Evolutionary conservation across 768 basidiomycete genomes (phyloP).

Genomic region (Calvatia gigantea): DNA sequence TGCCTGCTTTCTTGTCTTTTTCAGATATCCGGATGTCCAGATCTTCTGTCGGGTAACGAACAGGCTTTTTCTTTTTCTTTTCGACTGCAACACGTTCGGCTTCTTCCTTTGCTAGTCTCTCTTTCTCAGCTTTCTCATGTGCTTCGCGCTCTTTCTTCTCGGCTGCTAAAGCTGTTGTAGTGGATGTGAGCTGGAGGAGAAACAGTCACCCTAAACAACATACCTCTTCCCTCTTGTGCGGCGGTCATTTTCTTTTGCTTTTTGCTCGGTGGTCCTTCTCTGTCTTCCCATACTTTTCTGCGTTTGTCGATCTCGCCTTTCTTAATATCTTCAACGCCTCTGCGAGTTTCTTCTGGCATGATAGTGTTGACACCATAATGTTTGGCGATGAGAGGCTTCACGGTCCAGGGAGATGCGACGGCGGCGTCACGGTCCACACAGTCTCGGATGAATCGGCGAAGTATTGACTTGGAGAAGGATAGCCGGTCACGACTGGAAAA

Average conservation of each 20-base stretch:
- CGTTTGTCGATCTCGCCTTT: constrained; percentile 90
- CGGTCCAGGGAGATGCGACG: constrained; percentile 94
- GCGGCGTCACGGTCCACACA: constrained; percentile 91
- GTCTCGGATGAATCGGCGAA: constrained; percentile 94
- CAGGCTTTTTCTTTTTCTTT: constrained; percentile 84
- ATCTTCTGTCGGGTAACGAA: constrained; percentile 93
- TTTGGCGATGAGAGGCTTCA: constrained; percentile 80
- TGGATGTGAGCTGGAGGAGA: constrained; percentile 13
- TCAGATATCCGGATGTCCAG: constrained; percentile 77
- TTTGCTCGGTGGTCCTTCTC: constrained; percentile 77
- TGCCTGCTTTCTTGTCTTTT: constrained; percentile 79
- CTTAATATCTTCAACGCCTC: constrained; percentile 75
- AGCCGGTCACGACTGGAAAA: constrained; percentile 82
- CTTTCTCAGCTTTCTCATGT: constrained; percentile 65
- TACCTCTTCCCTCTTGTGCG: constrained; percentile 75
- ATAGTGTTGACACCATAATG: constrained; percentile 81
- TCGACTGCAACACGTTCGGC: constrained; percentile 68
- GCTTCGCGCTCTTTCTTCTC: constrained; percentile 71
- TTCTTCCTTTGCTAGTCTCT: constrained; percentile 64
- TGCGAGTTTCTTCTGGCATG: constrained; percentile 83
- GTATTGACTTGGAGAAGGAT: constrained; percentile 94
- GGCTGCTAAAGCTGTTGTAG: constrained; percentile 30
- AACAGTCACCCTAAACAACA: constrained; percentile 12
- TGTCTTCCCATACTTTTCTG: constrained; percentile 88
- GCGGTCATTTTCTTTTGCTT: constrained; percentile 77